Conservation (phyloP, 2,329 filamentous ascomycete genomes). For the Colletotrichum sp. region DNA sequence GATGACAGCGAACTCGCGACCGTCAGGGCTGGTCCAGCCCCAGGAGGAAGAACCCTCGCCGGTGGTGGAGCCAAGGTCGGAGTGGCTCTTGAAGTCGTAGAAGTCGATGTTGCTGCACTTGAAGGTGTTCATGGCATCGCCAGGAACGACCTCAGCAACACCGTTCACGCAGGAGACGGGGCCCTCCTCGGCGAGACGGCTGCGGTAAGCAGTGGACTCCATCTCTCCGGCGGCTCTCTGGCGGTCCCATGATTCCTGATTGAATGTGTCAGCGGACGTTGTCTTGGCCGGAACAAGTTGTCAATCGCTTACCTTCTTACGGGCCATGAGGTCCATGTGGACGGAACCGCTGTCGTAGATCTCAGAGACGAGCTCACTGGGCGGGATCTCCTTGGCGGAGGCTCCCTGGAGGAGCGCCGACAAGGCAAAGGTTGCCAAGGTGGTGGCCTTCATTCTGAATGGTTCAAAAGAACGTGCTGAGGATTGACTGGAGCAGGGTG, state of each 20-base stretch:
- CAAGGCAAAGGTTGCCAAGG: slow-evolving; percentile 13
- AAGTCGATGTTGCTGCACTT: slow-evolving; percentile 32
- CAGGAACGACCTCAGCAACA: slow-evolving; percentile 18
- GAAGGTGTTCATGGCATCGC: slow-evolving; percentile 23
- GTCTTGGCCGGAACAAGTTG: not conserved
- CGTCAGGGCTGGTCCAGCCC: slow-evolving; percentile 48
- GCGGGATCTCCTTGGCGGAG: slow-evolving; percentile 24
- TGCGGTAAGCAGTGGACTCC: slow-evolving; percentile 16
- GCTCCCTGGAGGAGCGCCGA: slow-evolving; percentile 16
- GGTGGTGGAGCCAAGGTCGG: slow-evolving; percentile 49
- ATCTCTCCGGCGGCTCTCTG: slow-evolving; percentile 19
- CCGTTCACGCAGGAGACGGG: slow-evolving; percentile 22
- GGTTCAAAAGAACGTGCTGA: not conserved
- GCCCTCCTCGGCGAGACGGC: slow-evolving; percentile 12
- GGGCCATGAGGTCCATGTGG: slow-evolving; percentile 24
- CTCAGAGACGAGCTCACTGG: slow-evolving; percentile 20
- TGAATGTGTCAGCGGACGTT: not conserved
- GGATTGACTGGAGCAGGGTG: not conserved
- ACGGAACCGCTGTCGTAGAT: slow-evolving; percentile 23
- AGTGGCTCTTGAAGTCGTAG: slow-evolving; percentile 59
- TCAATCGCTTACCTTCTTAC: slow-evolving; percentile 20
- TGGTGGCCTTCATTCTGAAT: slow-evolving; percentile 16
- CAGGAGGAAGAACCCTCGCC: slow-evolving; percentile 34
- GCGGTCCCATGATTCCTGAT: slow-evolving; percentile 17
- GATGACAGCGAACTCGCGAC: slow-evolving; percentile 28